phyloP scores from a whole-genome alignment of 371 early-diverging fungal genomes.

The Syncephalastrum monosporum region DNA sequence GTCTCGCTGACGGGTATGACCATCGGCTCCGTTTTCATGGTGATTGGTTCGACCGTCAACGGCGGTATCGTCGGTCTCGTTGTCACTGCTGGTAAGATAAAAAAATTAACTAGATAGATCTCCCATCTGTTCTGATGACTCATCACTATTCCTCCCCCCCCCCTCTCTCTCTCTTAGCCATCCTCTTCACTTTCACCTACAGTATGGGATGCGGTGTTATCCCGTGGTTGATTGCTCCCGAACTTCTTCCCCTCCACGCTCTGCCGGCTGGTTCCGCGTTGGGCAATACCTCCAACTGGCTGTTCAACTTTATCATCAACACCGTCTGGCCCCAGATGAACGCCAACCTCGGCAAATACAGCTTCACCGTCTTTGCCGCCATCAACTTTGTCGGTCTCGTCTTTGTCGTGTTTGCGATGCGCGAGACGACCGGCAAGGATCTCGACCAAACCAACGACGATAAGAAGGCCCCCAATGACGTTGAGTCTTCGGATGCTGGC shows the following conservation, averaged over 20 bases:
- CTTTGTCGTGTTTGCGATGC: conserved; percentile 39
- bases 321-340: conserved; percentile 42
- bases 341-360: conserved; percentile 28
- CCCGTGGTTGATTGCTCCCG: conserved; percentile 52
- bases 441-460: conserved; percentile 23
- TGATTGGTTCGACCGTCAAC: conserved; percentile 29
- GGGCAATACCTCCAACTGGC: conserved; percentile 44
- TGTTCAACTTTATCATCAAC: conserved; percentile 44
- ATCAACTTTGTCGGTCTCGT: conserved; percentile 46
- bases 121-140: conserved; percentile 4
- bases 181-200: conserved; percentile 40
- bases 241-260: conserved; percentile 44
- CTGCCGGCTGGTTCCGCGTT: conserved; percentile 46
- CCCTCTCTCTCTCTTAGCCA: conserved; percentile 9
- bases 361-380: conserved; percentile 40
- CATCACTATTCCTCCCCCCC: not conserved
- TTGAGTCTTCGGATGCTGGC: conserved; percentile 2
- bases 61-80: conserved; percentile 29
- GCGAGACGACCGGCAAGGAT: conserved; percentile 42
- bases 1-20: conserved; percentile 38
- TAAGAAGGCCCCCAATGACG: conserved; percentile 3
- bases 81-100: conserved; percentile 26
- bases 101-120: not conserved
- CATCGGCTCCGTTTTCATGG: conserved; percentile 37
- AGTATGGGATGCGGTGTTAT: conserved; percentile 51